Conservation (phyloP, 2,329 filamentous ascomycete species). For the Leptoxyphium fumago region DNA sequence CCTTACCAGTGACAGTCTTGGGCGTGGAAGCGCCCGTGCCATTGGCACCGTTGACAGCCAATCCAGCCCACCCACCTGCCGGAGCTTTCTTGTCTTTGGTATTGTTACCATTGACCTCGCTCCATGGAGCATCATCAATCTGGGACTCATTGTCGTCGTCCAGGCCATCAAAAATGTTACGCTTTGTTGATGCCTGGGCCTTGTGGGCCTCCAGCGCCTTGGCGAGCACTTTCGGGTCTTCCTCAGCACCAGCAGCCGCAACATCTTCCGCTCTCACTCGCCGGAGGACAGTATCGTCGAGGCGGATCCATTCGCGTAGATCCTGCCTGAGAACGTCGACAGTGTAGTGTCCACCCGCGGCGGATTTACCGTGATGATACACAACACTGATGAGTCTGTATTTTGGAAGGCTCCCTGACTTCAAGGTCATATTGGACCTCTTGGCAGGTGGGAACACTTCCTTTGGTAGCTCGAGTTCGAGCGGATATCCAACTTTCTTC, state of each 20-base stretch:
- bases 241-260: constrained; percentile 68
- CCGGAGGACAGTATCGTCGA: constrained; percentile 85
- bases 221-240: constrained; percentile 55
- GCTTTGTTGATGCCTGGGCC: constrained; percentile 36
- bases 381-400: constrained; percentile 83
- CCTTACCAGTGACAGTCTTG: constrained; percentile 31
- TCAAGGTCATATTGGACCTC: constrained; percentile 46
- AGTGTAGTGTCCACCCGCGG: constrained; percentile 91
- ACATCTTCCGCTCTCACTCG: constrained; percentile 80
- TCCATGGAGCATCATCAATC: constrained; percentile 56
- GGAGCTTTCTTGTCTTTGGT: constrained; percentile 21
- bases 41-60: constrained; percentile 40
- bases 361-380: constrained; percentile 95
- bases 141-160: constrained; percentile 53
- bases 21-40: constrained; percentile 41
- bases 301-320: constrained; percentile 85
- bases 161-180: constrained; percentile 59
- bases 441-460: constrained; percentile 72
- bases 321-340: constrained; percentile 94
- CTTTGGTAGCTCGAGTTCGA: constrained; percentile 84
- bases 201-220: constrained; percentile 53
- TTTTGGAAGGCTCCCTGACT: constrained; percentile 55
- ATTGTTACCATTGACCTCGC: constrained; percentile 56
- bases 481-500: constrained; percentile 92
- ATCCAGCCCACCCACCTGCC: constrained; percentile 44